Evolutionary conservation across 164 flowering plant genomes (phyloP).

Genomic region (Kalanchoe fedtschenkoi): DNA sequence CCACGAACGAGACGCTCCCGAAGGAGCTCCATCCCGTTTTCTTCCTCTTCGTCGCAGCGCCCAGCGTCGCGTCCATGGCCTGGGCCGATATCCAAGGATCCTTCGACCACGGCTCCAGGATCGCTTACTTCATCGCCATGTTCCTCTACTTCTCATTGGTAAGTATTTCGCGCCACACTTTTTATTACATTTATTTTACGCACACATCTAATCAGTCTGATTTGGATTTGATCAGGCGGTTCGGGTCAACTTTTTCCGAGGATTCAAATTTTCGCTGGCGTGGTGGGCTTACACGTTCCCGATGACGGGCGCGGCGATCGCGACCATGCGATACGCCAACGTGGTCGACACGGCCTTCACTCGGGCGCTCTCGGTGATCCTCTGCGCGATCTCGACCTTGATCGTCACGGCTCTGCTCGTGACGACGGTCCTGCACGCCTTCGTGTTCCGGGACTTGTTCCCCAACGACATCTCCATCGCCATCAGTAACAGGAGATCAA

Average conservation of each 20-base stretch:
- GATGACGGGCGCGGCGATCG: conserved; percentile 67
- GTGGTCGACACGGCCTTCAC: conserved; percentile 37
- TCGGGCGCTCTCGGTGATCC: conserved; percentile 29
- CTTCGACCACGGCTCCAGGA: conserved; percentile 48
- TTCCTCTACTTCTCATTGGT: conserved; percentile 79
- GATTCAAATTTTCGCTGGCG: conserved; percentile 52
- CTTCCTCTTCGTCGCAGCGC: conserved; percentile 77
- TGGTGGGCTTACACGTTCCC: conserved; percentile 88
- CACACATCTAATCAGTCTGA: too few relatives aligned
- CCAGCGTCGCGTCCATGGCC: conserved; percentile 73
- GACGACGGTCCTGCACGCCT: conserved; percentile 57
- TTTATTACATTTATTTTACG: too few relatives aligned
- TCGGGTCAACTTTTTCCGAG: conserved; percentile 68
- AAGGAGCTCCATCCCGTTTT: conserved; percentile 78
- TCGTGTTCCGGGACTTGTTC: conserved; percentile 63
- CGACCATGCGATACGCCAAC: conserved; percentile 52
- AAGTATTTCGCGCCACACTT: too few relatives aligned
- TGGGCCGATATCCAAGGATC: conserved; percentile 63
- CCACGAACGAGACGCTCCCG: conserved; percentile 62
- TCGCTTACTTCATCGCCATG: conserved; percentile 64
- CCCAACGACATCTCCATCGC: conserved; percentile 90
- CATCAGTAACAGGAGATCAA: conserved; percentile 38
- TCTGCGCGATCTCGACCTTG: conserved; percentile 39
- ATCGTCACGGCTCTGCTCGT: conserved; percentile 47
- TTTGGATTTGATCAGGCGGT: too few relatives aligned